Percentiles rank a stretch among this genome's conserved stretches.
phyloP scores from a whole-genome alignment of 495 filamentous ascomycete species.

The Tetracladium setigerum region DNA sequence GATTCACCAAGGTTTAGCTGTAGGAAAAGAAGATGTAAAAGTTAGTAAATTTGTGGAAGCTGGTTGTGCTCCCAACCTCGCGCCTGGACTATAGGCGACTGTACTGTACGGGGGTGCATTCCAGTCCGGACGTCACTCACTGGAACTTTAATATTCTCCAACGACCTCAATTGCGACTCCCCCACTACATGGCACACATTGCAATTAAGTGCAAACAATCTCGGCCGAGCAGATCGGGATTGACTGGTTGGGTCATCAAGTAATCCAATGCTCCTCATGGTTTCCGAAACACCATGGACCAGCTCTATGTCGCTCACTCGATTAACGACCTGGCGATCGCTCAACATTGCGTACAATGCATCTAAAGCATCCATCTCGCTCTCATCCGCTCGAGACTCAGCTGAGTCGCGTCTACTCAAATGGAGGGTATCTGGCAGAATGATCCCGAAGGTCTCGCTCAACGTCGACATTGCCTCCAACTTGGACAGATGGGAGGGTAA shows the following conservation, averaged over 20 bases:
- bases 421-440: slow-evolving; percentile 27
- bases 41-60: too few relatives aligned
- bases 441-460: slow-evolving; percentile 25
- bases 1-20: slow-evolving; percentile 14
- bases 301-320: slow-evolving; percentile 29
- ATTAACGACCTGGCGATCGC: slow-evolving; percentile 22
- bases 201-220: slow-evolving; percentile 27
- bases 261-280: slow-evolving; percentile 22
- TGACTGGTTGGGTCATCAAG: slow-evolving; percentile 26
- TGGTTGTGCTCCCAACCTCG: too few relatives aligned
- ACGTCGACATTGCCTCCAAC: slow-evolving; percentile 21
- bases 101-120: neutral
- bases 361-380: slow-evolving; percentile 30
- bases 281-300: slow-evolving; percentile 24
- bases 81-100: too few relatives aligned
- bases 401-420: slow-evolving; percentile 10
- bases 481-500: slow-evolving; percentile 21
- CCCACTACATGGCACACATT: slow-evolving; percentile 23
- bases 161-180: slow-evolving; percentile 23
- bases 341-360: slow-evolving; percentile 21
- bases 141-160: slow-evolving; percentile 17
- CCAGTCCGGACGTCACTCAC: slow-evolving; percentile 10
- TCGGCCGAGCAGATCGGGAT: slow-evolving; percentile 19
- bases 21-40: neutral
- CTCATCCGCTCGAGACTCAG: slow-evolving; percentile 20